These are phyloP conservation scores for Saccharomycopsis sp. DNA, from an alignment of 805 yeast genomes.

Conservation along the genomic window DNA sequence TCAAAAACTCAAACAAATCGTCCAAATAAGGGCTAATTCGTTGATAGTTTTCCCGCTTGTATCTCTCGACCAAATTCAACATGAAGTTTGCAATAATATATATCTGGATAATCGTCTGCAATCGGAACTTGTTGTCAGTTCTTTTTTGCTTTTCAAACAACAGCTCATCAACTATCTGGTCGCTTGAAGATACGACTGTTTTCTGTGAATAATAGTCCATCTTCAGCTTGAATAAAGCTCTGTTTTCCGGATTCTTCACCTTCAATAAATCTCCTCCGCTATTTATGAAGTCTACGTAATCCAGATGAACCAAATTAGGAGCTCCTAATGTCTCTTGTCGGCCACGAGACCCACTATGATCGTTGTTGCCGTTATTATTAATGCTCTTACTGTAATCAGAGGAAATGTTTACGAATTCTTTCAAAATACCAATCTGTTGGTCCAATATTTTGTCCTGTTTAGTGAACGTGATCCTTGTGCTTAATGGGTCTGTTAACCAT, in stretches of 20 bases:
- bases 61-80: slow-evolving; percentile 8
- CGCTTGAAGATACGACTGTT: neutral
- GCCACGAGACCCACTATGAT: neutral
- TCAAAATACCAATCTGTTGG: slow-evolving; percentile 5
- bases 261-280: neutral
- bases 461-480: neutral
- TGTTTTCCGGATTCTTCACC: neutral
- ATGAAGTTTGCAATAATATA: slow-evolving; percentile 13
- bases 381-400: neutral
- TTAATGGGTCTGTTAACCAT: slow-evolving; percentile 11
- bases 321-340: neutral
- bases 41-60: slow-evolving; percentile 7
- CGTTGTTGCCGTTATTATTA: neutral
- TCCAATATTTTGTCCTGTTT: slow-evolving; percentile 8
- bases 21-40: slow-evolving; percentile 1
- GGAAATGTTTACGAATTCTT: slow-evolving; percentile 1
- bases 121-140: slow-evolving; percentile 8
- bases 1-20: neutral
- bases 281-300: neutral
- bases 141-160: slow-evolving; percentile 3
- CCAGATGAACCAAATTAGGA: neutral
- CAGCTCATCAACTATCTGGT: neutral
- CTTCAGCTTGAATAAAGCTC: neutral
- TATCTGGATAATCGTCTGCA: slow-evolving; percentile 14
- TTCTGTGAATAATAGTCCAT: neutral